Evolutionary conservation across 2,329 filamentous ascomycete species (phyloP), one percentile per base, ranked within the genome.

Genomic region (Fonsecaea pedrosoi): DNA sequence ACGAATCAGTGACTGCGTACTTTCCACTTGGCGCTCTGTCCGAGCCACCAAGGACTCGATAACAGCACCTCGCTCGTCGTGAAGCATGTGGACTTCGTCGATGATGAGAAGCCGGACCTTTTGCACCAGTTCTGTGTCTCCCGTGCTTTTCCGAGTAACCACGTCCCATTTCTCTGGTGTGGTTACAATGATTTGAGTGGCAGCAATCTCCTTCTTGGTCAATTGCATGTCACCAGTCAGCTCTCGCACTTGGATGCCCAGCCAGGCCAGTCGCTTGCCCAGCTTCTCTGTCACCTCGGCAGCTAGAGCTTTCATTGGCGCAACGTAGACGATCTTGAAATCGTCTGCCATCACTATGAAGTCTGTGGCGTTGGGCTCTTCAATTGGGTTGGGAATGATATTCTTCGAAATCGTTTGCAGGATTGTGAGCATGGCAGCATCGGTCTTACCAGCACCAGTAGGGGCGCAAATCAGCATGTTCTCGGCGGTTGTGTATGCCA

Each of bases 121-220:
- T 74, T 99, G 95, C 13, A 99, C 96, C 2, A 99, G 86, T 76
- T 98, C 95, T 0, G 95, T 98, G 76, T 99, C 95, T 15, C 96
- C 95, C 0, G 94, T 98, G 64, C 94, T 96, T 79, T 98, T 99
- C 68, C 95, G 87, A 2, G 95, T 99, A 4, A 99, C 92, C 0
- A 99, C 95, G 77, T 99, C 95, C 96, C 96, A 99, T 80, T 99
- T 99, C 80, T 99, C 95, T 40, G 95, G 95, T 0, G 95, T 99
- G 0, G 96, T 99, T 58, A 99, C 95, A 67, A 99, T 97, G 72
- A 99, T 95, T 76, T 99, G 95, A 0, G 95, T 99, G 70, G 94
- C 90, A 15, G 97, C 86, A 68, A 99, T 97, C 78, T 99, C 96
- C 1, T 92, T 86, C 78, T 99, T 99, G 57, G 94, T 97, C 64